Evolutionary conservation across 305 asterid species (phyloP), one percentile per base, ranked within the genome.

Genomic region (Petunia hybrid): DNA sequence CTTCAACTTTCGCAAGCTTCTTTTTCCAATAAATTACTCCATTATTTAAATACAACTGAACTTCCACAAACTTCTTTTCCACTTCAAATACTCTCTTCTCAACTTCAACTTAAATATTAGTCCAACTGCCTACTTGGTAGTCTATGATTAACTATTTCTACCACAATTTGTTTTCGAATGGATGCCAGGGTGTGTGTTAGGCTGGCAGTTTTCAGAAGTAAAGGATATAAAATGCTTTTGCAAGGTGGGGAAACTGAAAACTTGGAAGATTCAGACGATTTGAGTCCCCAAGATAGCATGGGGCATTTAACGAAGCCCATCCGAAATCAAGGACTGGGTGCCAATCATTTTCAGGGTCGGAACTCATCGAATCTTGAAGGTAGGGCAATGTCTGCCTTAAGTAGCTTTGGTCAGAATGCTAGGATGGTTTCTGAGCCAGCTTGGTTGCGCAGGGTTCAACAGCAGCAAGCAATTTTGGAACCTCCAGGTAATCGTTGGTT

Each of bases 161-260:
- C 53, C 35, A 67, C 79, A 51, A 66, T 39, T 56, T 38, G 74
- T 78, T 80, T 60, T 85, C 73, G 69, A 78, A 81, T 79, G 74
- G 48, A 84, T 77, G 81, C 79, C 95, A 95, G 99, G 93, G 97
- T 83, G 68, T 74, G 91, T 56, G 90, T 95, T 63, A 91, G 99
- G 88, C 76, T 94, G 85, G 94, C 96, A 22, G 75, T 84, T 73
- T 83, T 94, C 70, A 85, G 82, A 76, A 90, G 80, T 75, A 91
- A 89, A 79, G 98, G 98, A 78, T 94, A 92, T 88, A 92, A 91
- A 86, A 90, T 95, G 97, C 97, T 95, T 86, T 90, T 95, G 89
- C 98, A 87, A 59, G 97, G 97, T 80, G 99, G 98, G 64, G 98
- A 94, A 89, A 89, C 86, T 82, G 60, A 76, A 78, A 91, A 94